These are phyloP conservation scores for Phialophora verrucosa DNA, from an alignment of 2,329 filamentous ascomycete species.

Conservation along the genomic window DNA sequence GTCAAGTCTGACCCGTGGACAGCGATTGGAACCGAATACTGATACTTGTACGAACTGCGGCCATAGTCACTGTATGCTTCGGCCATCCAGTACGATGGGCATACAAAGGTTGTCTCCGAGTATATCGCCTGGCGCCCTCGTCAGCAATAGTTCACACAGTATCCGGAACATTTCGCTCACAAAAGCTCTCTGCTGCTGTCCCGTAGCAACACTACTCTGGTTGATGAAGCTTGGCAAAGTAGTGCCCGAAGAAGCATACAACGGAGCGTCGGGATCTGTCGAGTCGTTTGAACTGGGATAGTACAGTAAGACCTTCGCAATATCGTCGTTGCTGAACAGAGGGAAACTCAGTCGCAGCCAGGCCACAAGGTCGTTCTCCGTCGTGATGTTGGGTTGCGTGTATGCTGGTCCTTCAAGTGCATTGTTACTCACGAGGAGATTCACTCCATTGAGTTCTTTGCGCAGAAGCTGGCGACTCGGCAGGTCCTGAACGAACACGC, in stretches of 20 bases:
- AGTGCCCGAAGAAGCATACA: constrained; percentile 49
- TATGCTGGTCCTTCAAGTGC: constrained; percentile 59
- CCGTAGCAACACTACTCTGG: constrained; percentile 55
- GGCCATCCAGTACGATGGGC: constrained; percentile 61
- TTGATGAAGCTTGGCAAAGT: constrained; percentile 56
- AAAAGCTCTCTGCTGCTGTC: constrained; percentile 60
- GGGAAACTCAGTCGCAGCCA: constrained; percentile 52
- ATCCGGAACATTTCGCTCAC: constrained; percentile 12
- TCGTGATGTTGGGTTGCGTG: constrained; percentile 53
- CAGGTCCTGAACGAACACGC: constrained; percentile 46
- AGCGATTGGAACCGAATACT: constrained; percentile 60
- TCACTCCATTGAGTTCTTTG: constrained; percentile 48
- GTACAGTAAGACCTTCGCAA: constrained; percentile 48
- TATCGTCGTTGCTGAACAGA: constrained; percentile 48
- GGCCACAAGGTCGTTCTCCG: constrained; percentile 47
- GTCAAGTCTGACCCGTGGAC: constrained; percentile 57
- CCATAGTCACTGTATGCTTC: constrained; percentile 57
- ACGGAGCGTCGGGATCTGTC: constrained; percentile 37
- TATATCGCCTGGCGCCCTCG: constrained; percentile 52
- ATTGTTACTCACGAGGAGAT: constrained; percentile 52
- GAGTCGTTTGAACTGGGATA: constrained; percentile 46
- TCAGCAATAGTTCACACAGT: constrained; percentile 1
- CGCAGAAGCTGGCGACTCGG: constrained; percentile 48
- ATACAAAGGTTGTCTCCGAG: constrained; percentile 62
- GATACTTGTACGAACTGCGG: constrained; percentile 59